These are phyloP conservation scores for Cocos nucifera DNA, from an alignment of 176 grass and related monocot species.

Conservation along the genomic window DNA sequence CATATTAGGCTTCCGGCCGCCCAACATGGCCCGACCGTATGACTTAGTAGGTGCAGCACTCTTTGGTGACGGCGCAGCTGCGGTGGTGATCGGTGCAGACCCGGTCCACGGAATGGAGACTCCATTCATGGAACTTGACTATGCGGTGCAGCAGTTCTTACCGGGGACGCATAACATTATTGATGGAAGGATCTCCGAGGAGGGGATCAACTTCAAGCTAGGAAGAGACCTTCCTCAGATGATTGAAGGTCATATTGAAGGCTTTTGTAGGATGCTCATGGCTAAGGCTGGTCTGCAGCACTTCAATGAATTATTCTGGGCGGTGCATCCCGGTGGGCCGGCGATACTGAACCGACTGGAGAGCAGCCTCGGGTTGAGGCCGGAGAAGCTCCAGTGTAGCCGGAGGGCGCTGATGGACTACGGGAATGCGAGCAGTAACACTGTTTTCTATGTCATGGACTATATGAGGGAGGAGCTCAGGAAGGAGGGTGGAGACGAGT, in stretches of 20 bases:
- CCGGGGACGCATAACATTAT: constrained; percentile 68
- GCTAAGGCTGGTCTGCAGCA: constrained; percentile 40
- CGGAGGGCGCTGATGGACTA: constrained; percentile 66
- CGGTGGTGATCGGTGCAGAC: constrained; percentile 57
- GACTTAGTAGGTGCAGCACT: constrained; percentile 81
- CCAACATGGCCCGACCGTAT: constrained; percentile 61
- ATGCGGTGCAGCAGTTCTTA: constrained; percentile 64
- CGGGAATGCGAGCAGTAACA: constrained; percentile 80
- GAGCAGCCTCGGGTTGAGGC: constrained; percentile 40
- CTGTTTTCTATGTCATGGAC: constrained; percentile 79
- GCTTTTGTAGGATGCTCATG: constrained; percentile 63
- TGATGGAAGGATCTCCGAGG: constrained; percentile 59
- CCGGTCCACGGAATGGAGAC: constrained; percentile 42
- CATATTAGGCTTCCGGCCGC: constrained; percentile 69
- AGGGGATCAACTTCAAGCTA: constrained; percentile 81
- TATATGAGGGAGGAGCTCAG: constrained; percentile 72
- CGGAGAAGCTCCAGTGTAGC: constrained; percentile 66
- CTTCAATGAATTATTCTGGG: constrained; percentile 76
- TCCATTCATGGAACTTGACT: constrained; percentile 66
- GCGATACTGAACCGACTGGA: constrained; percentile 76
- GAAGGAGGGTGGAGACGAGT: constrained; percentile 46
- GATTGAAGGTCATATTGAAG: constrained; percentile 60
- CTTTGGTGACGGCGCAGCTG: constrained; percentile 79
- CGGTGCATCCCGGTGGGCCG: constrained; percentile 71
- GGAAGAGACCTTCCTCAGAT: constrained; percentile 63